Evolutionary conservation across 441 rosid genomes (phyloP).

Genomic region (Eutrema salsugineum): DNA sequence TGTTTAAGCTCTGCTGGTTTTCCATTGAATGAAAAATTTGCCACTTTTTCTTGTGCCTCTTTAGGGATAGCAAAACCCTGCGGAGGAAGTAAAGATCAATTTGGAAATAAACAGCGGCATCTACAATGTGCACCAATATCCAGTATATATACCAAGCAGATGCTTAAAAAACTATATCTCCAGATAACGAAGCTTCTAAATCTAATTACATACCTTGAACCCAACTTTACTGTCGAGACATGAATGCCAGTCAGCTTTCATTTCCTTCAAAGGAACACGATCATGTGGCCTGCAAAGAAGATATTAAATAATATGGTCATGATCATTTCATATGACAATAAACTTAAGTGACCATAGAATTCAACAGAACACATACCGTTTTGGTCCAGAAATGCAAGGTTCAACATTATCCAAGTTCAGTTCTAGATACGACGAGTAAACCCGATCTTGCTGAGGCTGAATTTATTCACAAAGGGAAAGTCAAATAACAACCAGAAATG

Average conservation of each 20-base stretch:
- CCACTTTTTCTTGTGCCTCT: constrained; percentile 75
- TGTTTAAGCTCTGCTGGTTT: constrained; percentile 90
- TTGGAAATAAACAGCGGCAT: neutral
- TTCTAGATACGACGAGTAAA: constrained; percentile 88
- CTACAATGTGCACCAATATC: neutral
- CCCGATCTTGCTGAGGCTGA: constrained; percentile 93
- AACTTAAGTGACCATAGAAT: neutral
- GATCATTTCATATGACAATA: neutral
- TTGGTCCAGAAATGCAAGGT: constrained; percentile 98
- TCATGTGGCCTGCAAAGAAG: constrained; percentile 82
- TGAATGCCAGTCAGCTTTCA: constrained; percentile 97
- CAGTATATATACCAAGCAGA: neutral
- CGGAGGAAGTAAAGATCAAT: neutral
- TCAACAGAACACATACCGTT: constrained; percentile 53
- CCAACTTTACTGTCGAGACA: constrained; percentile 90
- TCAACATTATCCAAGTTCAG: constrained; percentile 75
- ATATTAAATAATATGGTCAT: neutral
- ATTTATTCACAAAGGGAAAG: constrained; percentile 10
- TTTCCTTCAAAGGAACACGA: constrained; percentile 84
- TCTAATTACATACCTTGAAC: constrained; percentile 56
- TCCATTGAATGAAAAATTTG: constrained; percentile 80
- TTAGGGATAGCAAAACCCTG: constrained; percentile 97
- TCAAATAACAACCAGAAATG: neutral
- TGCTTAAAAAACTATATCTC: neutral
- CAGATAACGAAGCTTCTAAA: neutral